Base-by-base conservation (phyloP, 345 rosid genomes). In the Diplotaxis tenuifolia region DNA sequence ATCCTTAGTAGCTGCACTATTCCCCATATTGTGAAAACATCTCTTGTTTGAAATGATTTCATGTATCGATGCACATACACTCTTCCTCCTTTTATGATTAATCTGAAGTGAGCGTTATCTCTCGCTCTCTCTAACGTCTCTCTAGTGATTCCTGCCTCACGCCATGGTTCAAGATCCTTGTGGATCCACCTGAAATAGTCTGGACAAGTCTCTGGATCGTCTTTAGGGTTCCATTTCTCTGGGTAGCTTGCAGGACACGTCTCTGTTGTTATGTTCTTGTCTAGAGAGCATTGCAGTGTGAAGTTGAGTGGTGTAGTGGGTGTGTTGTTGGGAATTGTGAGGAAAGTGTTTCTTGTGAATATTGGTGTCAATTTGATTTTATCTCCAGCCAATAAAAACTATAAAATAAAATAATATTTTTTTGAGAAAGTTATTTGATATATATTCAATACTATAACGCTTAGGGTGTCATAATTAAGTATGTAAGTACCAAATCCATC, bases 141-240 rank as follows among this genome's bases (percentile, higher is more conserved):
- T 36, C 87, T 61, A 1, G 85, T 80, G 68, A 89, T 84, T 53
- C 88, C 89, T 0, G 74, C 58, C 2, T 47, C 20, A n/a, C 68
- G 73, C 91, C 91, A 89, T 7, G 80, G 83, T 71, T 52, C 61
- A 3, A 89, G 74, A 70, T 89, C 89, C 58, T 82, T 71, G 47
- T 81, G 83, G 66, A 89, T 89, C 91, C 89, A 89, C 53, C 84
- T 73, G 81, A 89, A 89, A 79, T 87, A 85, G 27, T 84, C 83
- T 1, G 95, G 89, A 61, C 95, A 89, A 28, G 77, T 64, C 23
- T 9, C 58, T 7, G 79, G 20, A 7, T 54, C 25, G 4, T 60
- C 10, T 9, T 10, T 62, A 62, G 65, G 65, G n/a, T 70, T 2
- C 3, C 22, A 83, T 18, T n/a, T 9, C 14, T 28, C 49, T 1